Conservation (phyloP, 2,329 filamentous ascomycete species). For the Penicillium sp. region DNA sequence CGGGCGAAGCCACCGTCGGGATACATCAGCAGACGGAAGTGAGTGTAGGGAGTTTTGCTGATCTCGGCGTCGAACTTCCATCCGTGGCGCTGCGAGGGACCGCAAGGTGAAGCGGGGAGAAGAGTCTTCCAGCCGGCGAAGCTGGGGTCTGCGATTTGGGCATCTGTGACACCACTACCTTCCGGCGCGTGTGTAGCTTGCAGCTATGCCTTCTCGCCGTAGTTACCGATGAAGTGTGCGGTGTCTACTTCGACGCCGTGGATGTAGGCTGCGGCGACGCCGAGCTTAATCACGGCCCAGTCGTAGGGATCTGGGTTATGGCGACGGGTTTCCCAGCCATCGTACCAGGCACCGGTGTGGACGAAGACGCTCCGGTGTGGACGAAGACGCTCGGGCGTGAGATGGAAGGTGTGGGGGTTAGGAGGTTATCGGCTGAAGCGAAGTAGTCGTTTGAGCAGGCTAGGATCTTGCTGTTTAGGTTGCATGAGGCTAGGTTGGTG, state of each 20-base stretch:
- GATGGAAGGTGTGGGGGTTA: constrained; percentile 55
- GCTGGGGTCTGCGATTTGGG: constrained; percentile 32
- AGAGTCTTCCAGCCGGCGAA: constrained; percentile 42
- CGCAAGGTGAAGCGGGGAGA: constrained; percentile 39
- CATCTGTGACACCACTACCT: constrained; percentile 23
- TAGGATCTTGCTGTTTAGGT: constrained; percentile 54
- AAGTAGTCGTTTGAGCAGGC: constrained; percentile 62
- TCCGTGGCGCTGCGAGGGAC: constrained; percentile 43
- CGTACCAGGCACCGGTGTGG: constrained; percentile 62
- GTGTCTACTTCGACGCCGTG: constrained; percentile 48
- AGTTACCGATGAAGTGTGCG: constrained; percentile 47
- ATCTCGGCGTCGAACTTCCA: constrained; percentile 35
- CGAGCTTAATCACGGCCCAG: constrained; percentile 59
- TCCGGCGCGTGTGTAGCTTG: constrained; percentile 34
- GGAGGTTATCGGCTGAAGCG: constrained; percentile 58
- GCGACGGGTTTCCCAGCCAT: constrained; percentile 63
- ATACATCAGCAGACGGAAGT: constrained; percentile 46
- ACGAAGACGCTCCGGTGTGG: constrained; percentile 58
- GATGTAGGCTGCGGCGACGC: constrained; percentile 46
- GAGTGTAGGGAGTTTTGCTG: constrained; percentile 36
- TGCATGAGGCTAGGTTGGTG: constrained; percentile 47
- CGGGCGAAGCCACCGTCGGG: constrained; percentile 48
- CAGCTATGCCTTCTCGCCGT: constrained; percentile 43
- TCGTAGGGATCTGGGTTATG: constrained; percentile 59
- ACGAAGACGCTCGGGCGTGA: constrained; percentile 58